A percentile compares a stretch with the other conserved stretches of the same genome.
These are phyloP conservation scores for Pleurotus pulmonarius DNA, from an alignment of 768 basidiomycete species.

Conservation along the genomic window DNA sequence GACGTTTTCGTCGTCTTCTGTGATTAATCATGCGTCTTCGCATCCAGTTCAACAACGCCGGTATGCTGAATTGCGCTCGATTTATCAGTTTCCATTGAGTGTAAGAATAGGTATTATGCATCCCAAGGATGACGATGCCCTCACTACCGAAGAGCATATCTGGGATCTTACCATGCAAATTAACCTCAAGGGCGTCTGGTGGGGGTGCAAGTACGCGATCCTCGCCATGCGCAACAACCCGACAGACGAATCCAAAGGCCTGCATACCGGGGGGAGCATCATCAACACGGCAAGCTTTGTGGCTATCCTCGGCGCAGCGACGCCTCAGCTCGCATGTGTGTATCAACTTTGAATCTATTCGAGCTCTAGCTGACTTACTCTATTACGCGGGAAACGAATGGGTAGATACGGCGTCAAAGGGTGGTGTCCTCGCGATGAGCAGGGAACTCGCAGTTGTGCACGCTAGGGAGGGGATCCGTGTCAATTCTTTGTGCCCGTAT, in stretches of 20 bases:
- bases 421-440: constrained; percentile 98
- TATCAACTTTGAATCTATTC: constrained; percentile 12
- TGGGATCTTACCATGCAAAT: constrained; percentile 94
- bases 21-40: not conserved
- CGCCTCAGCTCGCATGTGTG: constrained; percentile 96
- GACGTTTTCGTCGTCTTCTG: not conserved
- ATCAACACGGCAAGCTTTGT: constrained; percentile 99
- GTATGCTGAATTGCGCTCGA: constrained; percentile 27
- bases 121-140: constrained; percentile 87
- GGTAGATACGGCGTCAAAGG: constrained; percentile 94
- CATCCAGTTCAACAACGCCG: constrained; percentile 88
- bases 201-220: constrained; percentile 97
- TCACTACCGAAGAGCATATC: constrained; percentile 94
- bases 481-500: constrained; percentile 96
- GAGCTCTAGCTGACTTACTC: constrained; percentile 11
- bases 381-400: not conserved
- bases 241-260: constrained; percentile 73
- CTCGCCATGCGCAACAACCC: constrained; percentile 94
- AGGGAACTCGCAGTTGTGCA: constrained; percentile 98
- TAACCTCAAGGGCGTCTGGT: constrained; percentile 99
- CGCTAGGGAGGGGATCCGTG: constrained; percentile 92
- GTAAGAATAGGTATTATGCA: constrained; percentile 87
- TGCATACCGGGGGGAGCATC: constrained; percentile 84
- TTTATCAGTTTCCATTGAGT: not conserved
- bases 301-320: constrained; percentile 92